These are phyloP conservation scores for Digitaria exilis DNA, from an alignment of 202 grass and related monocot species.

Conservation along the genomic window DNA sequence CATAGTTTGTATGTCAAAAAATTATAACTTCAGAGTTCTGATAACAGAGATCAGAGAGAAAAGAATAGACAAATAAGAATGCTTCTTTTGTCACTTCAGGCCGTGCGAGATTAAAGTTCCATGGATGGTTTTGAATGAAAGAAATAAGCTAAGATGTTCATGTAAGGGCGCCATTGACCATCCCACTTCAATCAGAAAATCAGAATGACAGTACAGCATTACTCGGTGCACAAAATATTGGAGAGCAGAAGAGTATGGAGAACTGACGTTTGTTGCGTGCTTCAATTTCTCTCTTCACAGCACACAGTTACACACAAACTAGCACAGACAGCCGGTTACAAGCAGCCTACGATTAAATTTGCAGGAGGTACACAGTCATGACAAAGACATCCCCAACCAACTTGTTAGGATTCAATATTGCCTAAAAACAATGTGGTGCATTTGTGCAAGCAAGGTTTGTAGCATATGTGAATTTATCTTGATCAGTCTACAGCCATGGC, in stretches of 20 bases:
- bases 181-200: neutral
- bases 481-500: conserved; percentile 80
- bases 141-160: neutral
- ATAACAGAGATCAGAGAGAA: neutral
- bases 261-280: conserved; percentile 3
- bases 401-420: too few relatives aligned
- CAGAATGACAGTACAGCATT: neutral
- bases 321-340: neutral
- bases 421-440: neutral
- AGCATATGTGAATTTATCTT: neutral
- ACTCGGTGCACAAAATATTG: neutral
- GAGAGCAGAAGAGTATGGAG: neutral
- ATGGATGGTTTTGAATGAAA: neutral
- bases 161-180: neutral
- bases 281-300: neutral
- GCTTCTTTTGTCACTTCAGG: neutral
- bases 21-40: too few relatives aligned
- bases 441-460: neutral
- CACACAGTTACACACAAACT: too few relatives aligned
- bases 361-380: too few relatives aligned
- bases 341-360: neutral
- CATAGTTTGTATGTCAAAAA: too few relatives aligned
- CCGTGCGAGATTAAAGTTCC: neutral
- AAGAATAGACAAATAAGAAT: too few relatives aligned
- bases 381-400: too few relatives aligned